phyloP scores from a whole-genome alignment of 176 grass and related monocot genomes.

The Canna indica region DNA sequence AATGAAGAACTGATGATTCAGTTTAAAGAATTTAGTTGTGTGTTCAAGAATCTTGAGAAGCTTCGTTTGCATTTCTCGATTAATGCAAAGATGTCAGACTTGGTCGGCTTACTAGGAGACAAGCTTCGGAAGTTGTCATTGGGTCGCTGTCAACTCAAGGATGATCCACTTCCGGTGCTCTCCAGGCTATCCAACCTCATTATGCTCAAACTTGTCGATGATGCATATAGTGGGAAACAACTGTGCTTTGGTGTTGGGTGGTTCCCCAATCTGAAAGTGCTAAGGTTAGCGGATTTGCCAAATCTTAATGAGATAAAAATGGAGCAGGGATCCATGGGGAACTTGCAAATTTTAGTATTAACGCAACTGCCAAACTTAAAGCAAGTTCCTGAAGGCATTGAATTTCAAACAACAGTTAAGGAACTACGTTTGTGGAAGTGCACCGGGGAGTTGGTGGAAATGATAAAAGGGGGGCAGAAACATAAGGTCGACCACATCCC shows the following conservation, averaged over 20 bases:
- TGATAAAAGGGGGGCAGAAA: background rate
- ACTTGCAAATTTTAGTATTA: background rate
- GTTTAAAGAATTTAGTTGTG: slow-evolving; percentile 8
- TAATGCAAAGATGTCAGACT: background rate
- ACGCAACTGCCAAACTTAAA: background rate
- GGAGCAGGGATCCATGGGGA: background rate
- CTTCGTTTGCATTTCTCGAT: slow-evolving; percentile 12
- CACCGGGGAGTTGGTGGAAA: background rate
- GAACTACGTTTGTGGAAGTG: background rate
- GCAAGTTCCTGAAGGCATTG: background rate
- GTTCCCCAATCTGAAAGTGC: slow-evolving; percentile 32
- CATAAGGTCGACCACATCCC: background rate
- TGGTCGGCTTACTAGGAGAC: background rate
- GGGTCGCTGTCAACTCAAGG: slow-evolving; percentile 16
- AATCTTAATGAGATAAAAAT: background rate
- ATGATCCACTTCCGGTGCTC: slow-evolving; percentile 26
- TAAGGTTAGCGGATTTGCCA: background rate
- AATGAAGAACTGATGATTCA: slow-evolving; percentile 20
- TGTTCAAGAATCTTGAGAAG: slow-evolving; percentile 16
- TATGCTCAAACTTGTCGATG: slow-evolving; percentile 5
- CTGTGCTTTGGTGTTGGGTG: slow-evolving; percentile 20
- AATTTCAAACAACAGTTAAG: background rate
- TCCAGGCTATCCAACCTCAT: slow-evolving; percentile 24
- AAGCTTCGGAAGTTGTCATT: slow-evolving; percentile 24
- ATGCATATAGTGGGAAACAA: slow-evolving; percentile 4